phyloP scores from a whole-genome alignment of 2,329 filamentous ascomycete genomes.

The Tolypocladium inflatum region DNA sequence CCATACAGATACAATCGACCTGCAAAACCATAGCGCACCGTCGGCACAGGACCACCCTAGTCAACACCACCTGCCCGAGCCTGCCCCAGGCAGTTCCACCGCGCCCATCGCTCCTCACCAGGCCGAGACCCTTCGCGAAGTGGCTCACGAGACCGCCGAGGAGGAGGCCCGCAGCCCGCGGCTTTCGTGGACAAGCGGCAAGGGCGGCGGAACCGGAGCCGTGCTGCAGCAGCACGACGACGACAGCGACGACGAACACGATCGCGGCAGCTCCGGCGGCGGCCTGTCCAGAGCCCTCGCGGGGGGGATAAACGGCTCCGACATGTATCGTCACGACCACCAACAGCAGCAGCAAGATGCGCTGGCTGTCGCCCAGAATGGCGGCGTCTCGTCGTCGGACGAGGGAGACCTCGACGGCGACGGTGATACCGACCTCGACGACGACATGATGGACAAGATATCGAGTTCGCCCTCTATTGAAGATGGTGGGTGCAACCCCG shows the following conservation, averaged over 20 bases:
- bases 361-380: conserved; percentile 53
- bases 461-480: conserved; percentile 98
- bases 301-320: conserved; percentile 16
- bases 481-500: conserved; percentile 75
- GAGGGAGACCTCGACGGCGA: conserved; percentile 59
- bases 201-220: conserved; percentile 29
- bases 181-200: conserved; percentile 40
- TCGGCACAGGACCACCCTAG: conserved; percentile 63
- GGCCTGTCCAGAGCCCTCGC: conserved; percentile 3
- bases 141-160: conserved; percentile 65
- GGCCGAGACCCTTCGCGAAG: conserved; percentile 71
- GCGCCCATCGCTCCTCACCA: conserved; percentile 66
- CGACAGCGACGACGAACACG: conserved; percentile 27
- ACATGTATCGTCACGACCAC: conserved; percentile 18
- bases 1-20: conserved; percentile 76
- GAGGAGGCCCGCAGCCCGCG: conserved; percentile 58
- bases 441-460: conserved; percentile 98
- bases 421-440: conserved; percentile 62
- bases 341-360: conserved; percentile 44
- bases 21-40: conserved; percentile 74
- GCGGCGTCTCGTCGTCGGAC: conserved; percentile 40
- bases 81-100: conserved; percentile 35
- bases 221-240: conserved; percentile 33
- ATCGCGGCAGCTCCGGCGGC: conserved; percentile 6
- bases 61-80: conserved; percentile 30